A percentile compares a stretch with the other conserved stretches of the same genome.
Conservation (phyloP, 352 stramenopile species). For the Globisporangium sylvaticum region DNA sequence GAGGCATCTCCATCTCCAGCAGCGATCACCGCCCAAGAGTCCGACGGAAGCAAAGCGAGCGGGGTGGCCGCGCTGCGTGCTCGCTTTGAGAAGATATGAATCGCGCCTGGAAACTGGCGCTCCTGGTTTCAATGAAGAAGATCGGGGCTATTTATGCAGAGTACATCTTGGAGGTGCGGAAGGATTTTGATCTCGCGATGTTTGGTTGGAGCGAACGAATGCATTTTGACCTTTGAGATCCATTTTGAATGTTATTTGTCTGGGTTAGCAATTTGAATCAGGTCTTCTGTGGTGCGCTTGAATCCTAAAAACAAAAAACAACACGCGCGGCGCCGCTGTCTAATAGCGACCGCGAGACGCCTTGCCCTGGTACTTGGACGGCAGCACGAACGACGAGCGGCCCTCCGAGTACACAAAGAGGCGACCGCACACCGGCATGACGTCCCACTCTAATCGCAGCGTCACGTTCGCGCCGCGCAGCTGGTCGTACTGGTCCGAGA, state of each 20-base stretch:
- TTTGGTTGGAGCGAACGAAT: not conserved
- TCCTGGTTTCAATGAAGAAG: conserved; percentile 12
- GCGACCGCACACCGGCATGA: conserved; percentile 81
- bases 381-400: conserved; percentile 54
- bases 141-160: conserved; percentile 5
- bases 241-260: not conserved
- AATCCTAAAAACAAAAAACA: not conserved
- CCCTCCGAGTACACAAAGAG: conserved; percentile 65
- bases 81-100: conserved; percentile 62
- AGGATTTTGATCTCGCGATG: not conserved
- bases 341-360: conserved; percentile 19
- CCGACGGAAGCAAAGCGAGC: conserved; percentile 20
- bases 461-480: conserved; percentile 75
- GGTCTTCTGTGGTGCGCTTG: not conserved
- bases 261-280: not conserved
- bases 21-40: not conserved
- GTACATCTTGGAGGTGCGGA: conserved; percentile 3
- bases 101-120: conserved; percentile 5
- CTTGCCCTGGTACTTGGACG: conserved; percentile 68
- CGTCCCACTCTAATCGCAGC: conserved; percentile 79
- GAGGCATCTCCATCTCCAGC: not conserved
- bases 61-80: conserved; percentile 70
- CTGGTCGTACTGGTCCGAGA: conserved; percentile 75
- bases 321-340: not conserved
- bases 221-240: not conserved